These are phyloP conservation scores for Leptodermis oblonga DNA, from an alignment of 257 asterid genomes.

Conservation along the genomic window DNA sequence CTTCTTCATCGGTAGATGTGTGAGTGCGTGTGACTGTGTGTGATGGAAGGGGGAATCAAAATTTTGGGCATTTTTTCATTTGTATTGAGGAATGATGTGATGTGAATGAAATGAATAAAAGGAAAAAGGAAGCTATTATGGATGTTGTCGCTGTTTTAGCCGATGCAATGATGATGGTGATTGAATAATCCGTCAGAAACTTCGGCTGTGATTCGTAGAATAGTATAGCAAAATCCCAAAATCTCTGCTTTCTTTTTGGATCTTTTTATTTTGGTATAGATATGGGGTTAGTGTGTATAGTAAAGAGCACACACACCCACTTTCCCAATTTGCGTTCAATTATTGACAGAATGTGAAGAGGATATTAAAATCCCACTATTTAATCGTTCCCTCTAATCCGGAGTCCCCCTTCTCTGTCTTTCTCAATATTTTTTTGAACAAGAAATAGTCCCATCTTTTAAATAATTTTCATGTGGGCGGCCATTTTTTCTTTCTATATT, in stretches of 20 bases:
- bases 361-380: conserved; percentile 7
- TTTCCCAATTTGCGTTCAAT: conserved; percentile 43
- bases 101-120: background rate
- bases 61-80: too few relatives aligned
- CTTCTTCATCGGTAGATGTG: background rate
- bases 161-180: conserved; percentile 13
- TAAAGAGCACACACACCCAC: conserved; percentile 46
- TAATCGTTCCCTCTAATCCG: conserved; percentile 10
- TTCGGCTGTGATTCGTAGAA: conserved; percentile 28
- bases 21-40: conserved; percentile 1
- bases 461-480: background rate
- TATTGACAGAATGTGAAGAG: conserved; percentile 33
- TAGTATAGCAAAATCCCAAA: conserved; percentile 4
- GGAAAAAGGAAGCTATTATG: conserved; percentile 20
- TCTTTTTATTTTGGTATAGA: background rate
- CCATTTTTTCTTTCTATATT: background rate
- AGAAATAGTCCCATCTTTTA: background rate
- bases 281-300: conserved; percentile 26
- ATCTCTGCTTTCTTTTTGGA: conserved; percentile 17
- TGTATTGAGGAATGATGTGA: conserved; percentile 19
- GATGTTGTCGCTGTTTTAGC: conserved; percentile 16
- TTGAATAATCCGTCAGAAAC: conserved; percentile 40
- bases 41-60: conserved; percentile 1
- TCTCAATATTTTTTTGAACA: background rate
- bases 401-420: background rate